These are phyloP conservation scores for Magnolia kwangsiensis DNA, from an alignment of 164 flowering plant species.

Conservation along the genomic window DNA sequence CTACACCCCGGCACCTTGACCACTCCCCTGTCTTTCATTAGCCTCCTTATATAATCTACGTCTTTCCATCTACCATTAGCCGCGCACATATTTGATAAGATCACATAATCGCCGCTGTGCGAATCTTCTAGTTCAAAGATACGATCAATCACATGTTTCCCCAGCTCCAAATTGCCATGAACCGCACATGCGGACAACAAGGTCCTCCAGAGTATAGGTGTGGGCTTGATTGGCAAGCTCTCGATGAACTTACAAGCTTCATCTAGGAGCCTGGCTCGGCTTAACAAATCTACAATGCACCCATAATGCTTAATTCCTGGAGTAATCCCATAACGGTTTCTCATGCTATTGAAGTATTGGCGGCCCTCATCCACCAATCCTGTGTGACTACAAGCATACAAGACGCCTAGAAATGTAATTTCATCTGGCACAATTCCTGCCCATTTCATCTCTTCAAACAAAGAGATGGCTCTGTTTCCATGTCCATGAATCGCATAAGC, in stretches of 20 bases:
- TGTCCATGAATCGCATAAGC: slow-evolving; percentile 66
- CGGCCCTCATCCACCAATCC: slow-evolving; percentile 58
- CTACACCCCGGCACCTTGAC: slow-evolving; percentile 73
- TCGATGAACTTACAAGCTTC: slow-evolving; percentile 60
- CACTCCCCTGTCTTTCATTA: slow-evolving; percentile 59
- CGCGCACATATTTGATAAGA: slow-evolving; percentile 65
- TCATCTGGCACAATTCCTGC: slow-evolving; percentile 42
- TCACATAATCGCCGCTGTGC: slow-evolving; percentile 75
- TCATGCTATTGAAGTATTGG: slow-evolving; percentile 51
- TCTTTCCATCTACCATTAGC: slow-evolving; percentile 66
- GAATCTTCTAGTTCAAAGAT: slow-evolving; percentile 54
- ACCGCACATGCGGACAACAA: slow-evolving; percentile 60
- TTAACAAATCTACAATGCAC: slow-evolving; percentile 67
- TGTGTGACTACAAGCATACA: slow-evolving; percentile 62
- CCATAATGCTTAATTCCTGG: slow-evolving; percentile 71
- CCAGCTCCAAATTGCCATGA: slow-evolving; percentile 55
- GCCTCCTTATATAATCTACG: slow-evolving; percentile 41
- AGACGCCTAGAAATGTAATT: slow-evolving; percentile 60
- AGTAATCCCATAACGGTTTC: slow-evolving; percentile 32
- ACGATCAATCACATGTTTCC: slow-evolving; percentile 38
- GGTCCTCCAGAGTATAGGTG: slow-evolving; percentile 69
- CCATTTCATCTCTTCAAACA: slow-evolving; percentile 54
- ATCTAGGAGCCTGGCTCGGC: slow-evolving; percentile 54
- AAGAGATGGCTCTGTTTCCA: slow-evolving; percentile 40
- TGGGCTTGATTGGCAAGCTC: slow-evolving; percentile 51